Conservation (phyloP, 192 early-diverging fungal species). For the Oehlia diaphana region DNA sequence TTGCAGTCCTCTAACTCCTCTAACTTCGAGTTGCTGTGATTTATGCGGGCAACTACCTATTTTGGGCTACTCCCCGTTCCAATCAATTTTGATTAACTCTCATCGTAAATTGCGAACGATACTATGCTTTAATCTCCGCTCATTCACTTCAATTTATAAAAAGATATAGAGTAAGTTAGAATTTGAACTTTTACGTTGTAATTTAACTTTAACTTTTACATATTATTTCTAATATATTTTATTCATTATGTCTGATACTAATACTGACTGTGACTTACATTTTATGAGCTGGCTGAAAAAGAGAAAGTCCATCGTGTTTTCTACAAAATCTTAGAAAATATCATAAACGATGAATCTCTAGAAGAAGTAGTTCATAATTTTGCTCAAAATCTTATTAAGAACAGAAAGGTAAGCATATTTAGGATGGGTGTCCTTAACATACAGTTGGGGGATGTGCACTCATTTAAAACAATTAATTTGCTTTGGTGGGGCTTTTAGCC, state of each 20-base stretch:
- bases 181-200: neutral
- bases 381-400: slow-evolving; percentile 18
- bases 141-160: no score
- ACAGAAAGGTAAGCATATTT: slow-evolving; percentile 21
- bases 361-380: neutral
- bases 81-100: no score
- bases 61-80: no score
- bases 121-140: no score
- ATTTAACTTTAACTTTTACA: neutral
- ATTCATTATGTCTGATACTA: neutral
- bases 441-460: no score
- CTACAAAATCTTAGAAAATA: neutral
- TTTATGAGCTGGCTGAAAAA: neutral
- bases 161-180: no score
- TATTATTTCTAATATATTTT: neutral
- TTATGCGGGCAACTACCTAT: no score
- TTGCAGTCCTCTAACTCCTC: no score
- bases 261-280: no score
- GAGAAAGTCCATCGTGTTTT: neutral
- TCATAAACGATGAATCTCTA: neutral
- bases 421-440: no score
- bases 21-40: no score
- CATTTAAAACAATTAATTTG: slow-evolving; percentile 4
- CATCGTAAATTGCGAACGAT: no score
- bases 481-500: slow-evolving; percentile 15